Conservation (phyloP, 495 filamentous ascomycete genomes). For the Aspergillus funiculosus region DNA sequence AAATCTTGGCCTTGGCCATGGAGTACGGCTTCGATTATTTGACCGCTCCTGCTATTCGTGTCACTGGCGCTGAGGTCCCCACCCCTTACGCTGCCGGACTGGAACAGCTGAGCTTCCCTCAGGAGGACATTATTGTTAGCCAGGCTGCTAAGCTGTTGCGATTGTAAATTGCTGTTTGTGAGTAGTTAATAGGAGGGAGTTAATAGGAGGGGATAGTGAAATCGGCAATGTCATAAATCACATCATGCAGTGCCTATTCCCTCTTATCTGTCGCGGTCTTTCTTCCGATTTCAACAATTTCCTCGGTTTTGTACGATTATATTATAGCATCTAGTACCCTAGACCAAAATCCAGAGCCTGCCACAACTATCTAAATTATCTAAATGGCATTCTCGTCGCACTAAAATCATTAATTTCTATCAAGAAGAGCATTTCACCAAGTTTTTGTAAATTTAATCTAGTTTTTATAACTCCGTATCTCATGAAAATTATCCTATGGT, state of each 20-base stretch:
- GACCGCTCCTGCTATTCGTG: slow-evolving; percentile 82
- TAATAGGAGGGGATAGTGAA: slow-evolving; percentile 13
- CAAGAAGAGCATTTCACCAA: no score
- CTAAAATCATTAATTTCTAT: no score
- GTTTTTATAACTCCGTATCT: no score
- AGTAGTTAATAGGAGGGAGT: slow-evolving; percentile 12
- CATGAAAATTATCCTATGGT: no score
- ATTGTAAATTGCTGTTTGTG: slow-evolving; percentile 45
- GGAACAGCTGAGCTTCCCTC: slow-evolving; percentile 89
- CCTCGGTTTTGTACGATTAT: slow-evolving; percentile 39
- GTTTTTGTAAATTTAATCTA: no score
- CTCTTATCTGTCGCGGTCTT: slow-evolving; percentile 2
- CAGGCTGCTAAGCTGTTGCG: slow-evolving; percentile 80
- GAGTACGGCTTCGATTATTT: slow-evolving; percentile 99
- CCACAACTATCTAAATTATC: no score
- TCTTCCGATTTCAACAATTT: slow-evolving; percentile 24
- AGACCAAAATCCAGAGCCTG: slow-evolving; percentile 11
- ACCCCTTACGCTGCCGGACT: slow-evolving; percentile 85
- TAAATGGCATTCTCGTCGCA: no score
- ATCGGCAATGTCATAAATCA: slow-evolving; percentile 26
- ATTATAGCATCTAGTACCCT: slow-evolving; percentile 23
- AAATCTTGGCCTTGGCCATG: slow-evolving; percentile 90
- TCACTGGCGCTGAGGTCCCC: slow-evolving; percentile 93
- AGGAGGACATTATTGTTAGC: slow-evolving; percentile 72
- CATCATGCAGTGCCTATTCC: slow-evolving; percentile 33